Conservation (phyloP, 257 asterid species). For the Nemophila menziesii region DNA sequence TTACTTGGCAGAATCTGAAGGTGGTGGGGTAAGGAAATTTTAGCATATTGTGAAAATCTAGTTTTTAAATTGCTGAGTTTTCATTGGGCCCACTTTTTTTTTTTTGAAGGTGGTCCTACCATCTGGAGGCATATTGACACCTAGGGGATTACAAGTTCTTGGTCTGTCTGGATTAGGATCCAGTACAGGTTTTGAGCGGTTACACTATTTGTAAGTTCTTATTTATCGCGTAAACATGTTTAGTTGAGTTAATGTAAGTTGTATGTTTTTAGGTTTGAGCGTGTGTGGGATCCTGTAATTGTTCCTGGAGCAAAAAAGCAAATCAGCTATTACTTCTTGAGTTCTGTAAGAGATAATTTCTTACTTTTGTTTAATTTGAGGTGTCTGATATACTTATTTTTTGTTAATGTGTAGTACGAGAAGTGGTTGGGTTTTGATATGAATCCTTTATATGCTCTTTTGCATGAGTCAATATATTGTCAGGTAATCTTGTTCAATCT, state of each 20-base stretch:
- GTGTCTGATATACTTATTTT: conserved; percentile 11
- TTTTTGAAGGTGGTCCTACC: conserved; percentile 95
- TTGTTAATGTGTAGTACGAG: conserved; percentile 56
- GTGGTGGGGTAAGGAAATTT: conserved; percentile 76
- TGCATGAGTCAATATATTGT: conserved; percentile 91
- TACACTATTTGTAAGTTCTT: too few species aligned
- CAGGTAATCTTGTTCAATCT: conserved; percentile 37
- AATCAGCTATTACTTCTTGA: conserved; percentile 69
- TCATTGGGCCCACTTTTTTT: too few species aligned
- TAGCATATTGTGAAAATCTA: not conserved
- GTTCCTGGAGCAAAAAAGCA: conserved; percentile 66
- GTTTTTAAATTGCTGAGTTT: too few species aligned
- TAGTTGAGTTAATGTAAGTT: too few species aligned
- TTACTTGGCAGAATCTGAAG: conserved; percentile 64
- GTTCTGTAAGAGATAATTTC: too few species aligned
- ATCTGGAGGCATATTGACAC: conserved; percentile 85
- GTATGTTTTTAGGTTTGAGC: conserved; percentile 59
- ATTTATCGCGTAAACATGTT: too few species aligned
- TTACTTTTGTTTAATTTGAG: not conserved
- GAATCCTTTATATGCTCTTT: conserved; percentile 78
- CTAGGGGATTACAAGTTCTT: conserved; percentile 76
- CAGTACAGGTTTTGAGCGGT: conserved; percentile 80
- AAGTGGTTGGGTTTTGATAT: conserved; percentile 61
- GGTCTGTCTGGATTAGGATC: conserved; percentile 84
- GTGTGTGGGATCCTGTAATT: conserved; percentile 85